Evolutionary conservation across 108 stramenopile species (phyloP).

Genomic region (Fragilaria crotonensis): DNA sequence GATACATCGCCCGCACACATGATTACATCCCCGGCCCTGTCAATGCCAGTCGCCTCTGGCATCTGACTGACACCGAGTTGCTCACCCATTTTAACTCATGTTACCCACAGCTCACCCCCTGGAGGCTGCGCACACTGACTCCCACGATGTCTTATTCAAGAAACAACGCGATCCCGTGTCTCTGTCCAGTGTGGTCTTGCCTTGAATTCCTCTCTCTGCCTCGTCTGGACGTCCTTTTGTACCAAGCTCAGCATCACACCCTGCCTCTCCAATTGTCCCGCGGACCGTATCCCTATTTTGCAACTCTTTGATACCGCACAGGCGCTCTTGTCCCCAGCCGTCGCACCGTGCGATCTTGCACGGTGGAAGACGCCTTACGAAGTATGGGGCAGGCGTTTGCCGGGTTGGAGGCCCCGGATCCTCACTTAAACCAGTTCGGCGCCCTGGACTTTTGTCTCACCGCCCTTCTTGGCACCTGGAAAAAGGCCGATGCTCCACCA

Average conservation of each 20-base stretch:
- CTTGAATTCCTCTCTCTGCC: slow-evolving; percentile 5
- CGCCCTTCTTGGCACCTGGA: slow-evolving; percentile 7
- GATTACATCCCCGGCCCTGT: slow-evolving; percentile 16
- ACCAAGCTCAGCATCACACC: slow-evolving; percentile 5
- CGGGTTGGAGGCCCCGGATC: slow-evolving; percentile 22
- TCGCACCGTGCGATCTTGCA: slow-evolving; percentile 16
- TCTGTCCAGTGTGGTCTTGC: neutral
- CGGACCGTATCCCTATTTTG: slow-evolving; percentile 25
- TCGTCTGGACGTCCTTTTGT: slow-evolving; percentile 8
- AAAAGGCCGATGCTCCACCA: no score
- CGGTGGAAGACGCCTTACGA: slow-evolving; percentile 17
- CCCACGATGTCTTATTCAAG: no score
- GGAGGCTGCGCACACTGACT: slow-evolving; percentile 16
- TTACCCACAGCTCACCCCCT: slow-evolving; percentile 18
- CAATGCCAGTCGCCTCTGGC: slow-evolving; percentile 12
- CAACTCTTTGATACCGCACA: slow-evolving; percentile 29
- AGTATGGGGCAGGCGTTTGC: slow-evolving; percentile 14
- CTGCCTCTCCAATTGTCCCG: slow-evolving; percentile 16
- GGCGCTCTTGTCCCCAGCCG: slow-evolving; percentile 15
- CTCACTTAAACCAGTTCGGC: slow-evolving; percentile 9
- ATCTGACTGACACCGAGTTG: slow-evolving; percentile 12
- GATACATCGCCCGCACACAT: slow-evolving; percentile 18
- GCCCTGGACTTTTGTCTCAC: slow-evolving; percentile 8
- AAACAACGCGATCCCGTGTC: slow-evolving; percentile 6
- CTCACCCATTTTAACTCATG: slow-evolving; percentile 12